Evolutionary conservation across 331 rosid species (phyloP), one percentile per base, ranked within the genome.

Genomic region (Telfairia occidentalis): DNA sequence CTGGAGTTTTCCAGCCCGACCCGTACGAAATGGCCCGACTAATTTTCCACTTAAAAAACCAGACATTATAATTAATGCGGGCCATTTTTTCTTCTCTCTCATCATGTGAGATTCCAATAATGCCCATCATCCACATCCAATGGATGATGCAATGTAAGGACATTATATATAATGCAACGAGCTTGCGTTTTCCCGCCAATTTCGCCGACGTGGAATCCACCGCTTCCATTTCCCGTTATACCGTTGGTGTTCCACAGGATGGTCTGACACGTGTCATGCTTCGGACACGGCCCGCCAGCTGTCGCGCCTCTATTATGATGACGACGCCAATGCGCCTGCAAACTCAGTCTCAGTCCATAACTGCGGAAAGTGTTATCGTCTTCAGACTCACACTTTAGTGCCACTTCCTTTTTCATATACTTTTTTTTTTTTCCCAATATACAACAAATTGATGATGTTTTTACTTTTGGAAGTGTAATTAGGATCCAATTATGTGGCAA

Each of bases 121-220:
- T 12, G 10, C 12, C 37, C 66, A 13, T 59, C 2, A 1, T 57
- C 19, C 64, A 21, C 63, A 5, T 28, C 65, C 38, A 57, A 12
- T 19, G 12, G 9, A 58, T 29, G 21, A 29, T 59, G 40, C 19
- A 34, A 55, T 55, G 61, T 34, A 55, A 10, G 63, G 26, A 23
- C n/a, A n/a, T n/a, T n/a, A n/a, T n/a, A n/a, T 11, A 28, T 58
- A 19, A 58, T 28, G 10, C 2, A 35, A 63, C 43, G 45, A 18
- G 37, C 49, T 26, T 40, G 18, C 38, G 48, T 8, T 34, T 37
- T 65, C 73, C 73, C 73, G 73, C 50, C 50, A 45, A 34, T 3
- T 37, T 28, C 30, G 73, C 46, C 72, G 26, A 65, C 72, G 72
- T 65, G 72, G 72, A 35, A 65, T 40, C 73, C 30, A 21, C 73